Base-by-base conservation (phyloP, 2,329 filamentous ascomycete genomes). In the Tolypocladium tropicale region DNA sequence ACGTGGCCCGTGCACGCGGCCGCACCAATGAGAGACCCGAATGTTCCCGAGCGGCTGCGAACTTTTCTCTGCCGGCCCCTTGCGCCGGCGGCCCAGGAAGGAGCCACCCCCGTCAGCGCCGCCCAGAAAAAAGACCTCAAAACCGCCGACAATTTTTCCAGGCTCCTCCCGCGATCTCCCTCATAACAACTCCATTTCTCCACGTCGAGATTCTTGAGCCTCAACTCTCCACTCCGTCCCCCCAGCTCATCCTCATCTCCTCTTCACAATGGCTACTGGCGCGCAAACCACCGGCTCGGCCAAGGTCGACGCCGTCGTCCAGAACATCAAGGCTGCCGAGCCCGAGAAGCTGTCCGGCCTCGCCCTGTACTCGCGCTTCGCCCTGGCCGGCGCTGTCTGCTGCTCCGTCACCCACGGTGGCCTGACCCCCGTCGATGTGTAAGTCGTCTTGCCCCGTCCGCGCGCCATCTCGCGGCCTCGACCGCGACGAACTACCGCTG, bases 401-500 rank as follows among this genome's bases (percentile, higher is more conserved):
- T 99, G 94, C 78, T 94, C 92, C 68, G 80, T 97, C 78, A 99
- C 94, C 72, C 94, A 99, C 84, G 94, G 93, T 76, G 88, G 83
- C 71, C 86, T 97, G 69, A 99, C 94, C 66, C 94, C 94, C 72
- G 91, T 99, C 76, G 94, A 99, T 89, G 94, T 99, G 93, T 97
- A 94, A 77, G 93, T 89, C 50, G 6, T 41, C 30, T n/a, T 23
- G 16, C 2, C 30, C 32, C 4, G 11, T 1, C 18, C 37, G 14
- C 2, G 14, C 16, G 25, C 14, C 43, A 16, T 30, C 23, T 18
- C 3, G 25, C 18, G 23, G 9, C 3, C 14, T n/a, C 16, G 43
- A 23, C 11, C 11, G 14, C 14, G 1, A 16, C 3, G n/a, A 21
- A n/a, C 37, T 1, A 11, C 7, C 9, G n/a, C 39, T 7, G 43